Evolutionary conservation across 495 filamentous ascomycete genomes (phyloP), one percentile per base, ranked within the genome.

Genomic region (Apodospora peruviana): DNA sequence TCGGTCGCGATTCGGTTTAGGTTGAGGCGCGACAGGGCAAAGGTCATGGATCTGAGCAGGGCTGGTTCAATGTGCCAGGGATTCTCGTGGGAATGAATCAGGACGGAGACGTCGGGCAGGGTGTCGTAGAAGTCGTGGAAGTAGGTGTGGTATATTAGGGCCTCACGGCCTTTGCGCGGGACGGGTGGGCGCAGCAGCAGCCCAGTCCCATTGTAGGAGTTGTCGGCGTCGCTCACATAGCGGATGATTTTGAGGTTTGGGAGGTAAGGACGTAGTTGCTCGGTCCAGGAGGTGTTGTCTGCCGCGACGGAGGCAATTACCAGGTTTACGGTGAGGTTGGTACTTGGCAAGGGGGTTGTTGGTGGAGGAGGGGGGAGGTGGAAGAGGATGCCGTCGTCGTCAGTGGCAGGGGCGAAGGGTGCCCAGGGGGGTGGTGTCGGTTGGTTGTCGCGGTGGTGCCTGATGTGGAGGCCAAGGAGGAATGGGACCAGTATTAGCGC

Each of bases 141-240:
- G 55, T 83, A 88, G 41, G 76, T 83, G 44, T 87, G 68, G 58
- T 90, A 90, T 8, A 84, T 72, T 73, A 89, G 83, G 12, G 83
- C 86, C 60, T 91, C 86, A 54, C 88, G 80, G 10, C 86, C 87
- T 62, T 89, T 89, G 55, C 87, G 87, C 4, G 60, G 55, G 52
- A 77, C 75, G 0, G 82, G 84, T 2, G 84, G 80, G 58, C 86
- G 83, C 4, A 81, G 67, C 5, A 7, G 37, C 7, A 70, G 69
- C 7, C 14, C 27, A 14, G 27, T 32, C n/a, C n/a, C n/a, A n/a
- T n/a, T n/a, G n/a, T n/a, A n/a, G n/a, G n/a, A n/a, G 1, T 83
- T 83, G 0, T 56, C 65, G 11, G 77, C 79, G 52, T 89, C 78
- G 42, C 75, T 83, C 29, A 80, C 72, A 56, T 88, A 89, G 20